These are phyloP conservation scores for Fagopyrum homotropicum DNA, from an alignment of 148 eudicot species.

Conservation along the genomic window DNA sequence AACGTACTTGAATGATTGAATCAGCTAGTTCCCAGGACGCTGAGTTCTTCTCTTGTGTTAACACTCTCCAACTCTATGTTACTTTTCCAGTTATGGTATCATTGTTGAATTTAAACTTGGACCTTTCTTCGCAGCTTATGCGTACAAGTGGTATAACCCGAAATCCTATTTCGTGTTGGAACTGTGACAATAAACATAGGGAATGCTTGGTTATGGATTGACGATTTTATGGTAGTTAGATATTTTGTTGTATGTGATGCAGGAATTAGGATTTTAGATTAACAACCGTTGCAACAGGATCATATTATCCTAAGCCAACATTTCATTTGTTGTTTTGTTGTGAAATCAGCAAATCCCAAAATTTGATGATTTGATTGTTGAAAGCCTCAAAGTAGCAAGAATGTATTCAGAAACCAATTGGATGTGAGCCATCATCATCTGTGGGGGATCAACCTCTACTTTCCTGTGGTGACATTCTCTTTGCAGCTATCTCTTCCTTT, in stretches of 20 bases:
- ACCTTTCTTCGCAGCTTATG: not conserved
- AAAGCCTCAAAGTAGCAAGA: constrained; percentile 5
- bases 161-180: not conserved
- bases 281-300: not conserved
- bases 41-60: not conserved
- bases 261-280: too few species aligned
- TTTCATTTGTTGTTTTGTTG: not conserved
- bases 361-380: not conserved
- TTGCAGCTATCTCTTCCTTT: constrained; percentile 3
- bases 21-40: not conserved
- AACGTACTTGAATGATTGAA: not conserved
- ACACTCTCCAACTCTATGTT: not conserved
- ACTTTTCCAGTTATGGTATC: not conserved
- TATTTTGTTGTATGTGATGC: not conserved
- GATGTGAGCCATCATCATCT: constrained; percentile 4
- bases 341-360: not conserved
- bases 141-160: not conserved
- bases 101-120: not conserved
- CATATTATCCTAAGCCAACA: not conserved
- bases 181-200: not conserved
- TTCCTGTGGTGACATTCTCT: constrained; percentile 7
- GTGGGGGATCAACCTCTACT: constrained; percentile 9
- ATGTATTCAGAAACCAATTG: constrained; percentile 5
- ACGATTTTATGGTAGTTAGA: not conserved
- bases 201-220: not conserved